Evolutionary conservation across 352 stramenopile species (phyloP).

Genomic region (Pythium insidiosum): DNA sequence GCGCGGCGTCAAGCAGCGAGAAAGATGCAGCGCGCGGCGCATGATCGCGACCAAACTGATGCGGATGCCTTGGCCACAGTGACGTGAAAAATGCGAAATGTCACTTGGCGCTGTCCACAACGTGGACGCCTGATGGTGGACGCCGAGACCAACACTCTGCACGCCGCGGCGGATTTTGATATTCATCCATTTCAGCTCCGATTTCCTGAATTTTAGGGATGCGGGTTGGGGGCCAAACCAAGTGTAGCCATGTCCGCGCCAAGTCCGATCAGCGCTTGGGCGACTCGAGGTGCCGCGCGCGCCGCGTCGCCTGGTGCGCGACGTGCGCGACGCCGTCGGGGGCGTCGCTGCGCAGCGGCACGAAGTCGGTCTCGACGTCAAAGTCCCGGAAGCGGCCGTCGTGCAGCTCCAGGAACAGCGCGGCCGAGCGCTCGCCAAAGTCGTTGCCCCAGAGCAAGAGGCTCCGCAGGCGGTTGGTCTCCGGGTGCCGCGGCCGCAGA

Average conservation of each 20-base stretch:
- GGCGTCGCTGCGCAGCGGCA: slow-evolving; percentile 21
- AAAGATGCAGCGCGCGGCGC: too few species aligned
- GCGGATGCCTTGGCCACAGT: too few species aligned
- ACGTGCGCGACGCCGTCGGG: slow-evolving; percentile 30
- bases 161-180: too few species aligned
- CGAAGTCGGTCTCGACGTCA: slow-evolving; percentile 49
- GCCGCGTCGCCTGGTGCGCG: slow-evolving; percentile 31
- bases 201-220: too few species aligned
- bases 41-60: too few species aligned
- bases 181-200: too few species aligned
- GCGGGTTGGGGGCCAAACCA: too few species aligned
- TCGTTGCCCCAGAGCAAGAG: slow-evolving; percentile 68
- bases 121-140: too few species aligned
- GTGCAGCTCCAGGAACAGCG: slow-evolving; percentile 33
- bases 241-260: neutral
- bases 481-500: slow-evolving; percentile 19
- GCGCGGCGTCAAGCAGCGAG: too few species aligned
- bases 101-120: too few species aligned
- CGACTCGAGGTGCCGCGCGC: slow-evolving; percentile 28
- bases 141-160: too few species aligned
- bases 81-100: too few species aligned
- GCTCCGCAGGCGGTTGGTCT: slow-evolving; percentile 20
- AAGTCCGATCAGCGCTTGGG: neutral
- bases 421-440: slow-evolving; percentile 31
- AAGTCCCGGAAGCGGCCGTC: slow-evolving; percentile 25